phyloP scores from a whole-genome alignment of 75 land plant genomes.

The Pinus tabuliformis region DNA sequence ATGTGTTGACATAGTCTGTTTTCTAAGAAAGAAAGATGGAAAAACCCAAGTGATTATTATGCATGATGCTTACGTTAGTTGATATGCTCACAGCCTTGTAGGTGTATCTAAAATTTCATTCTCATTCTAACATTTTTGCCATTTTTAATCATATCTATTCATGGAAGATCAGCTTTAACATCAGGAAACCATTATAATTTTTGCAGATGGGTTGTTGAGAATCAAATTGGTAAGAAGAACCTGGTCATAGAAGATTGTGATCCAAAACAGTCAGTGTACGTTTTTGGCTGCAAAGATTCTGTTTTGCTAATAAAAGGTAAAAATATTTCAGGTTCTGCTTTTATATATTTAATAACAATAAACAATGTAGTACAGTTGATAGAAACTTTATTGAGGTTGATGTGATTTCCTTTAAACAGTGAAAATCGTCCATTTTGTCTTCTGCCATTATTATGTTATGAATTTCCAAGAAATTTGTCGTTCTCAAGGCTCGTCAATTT shows the following conservation, averaged over 20 bases:
- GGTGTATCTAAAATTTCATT: background rate
- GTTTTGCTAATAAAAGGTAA: slow-evolving; percentile 87
- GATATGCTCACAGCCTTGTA: background rate
- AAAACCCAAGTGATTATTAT: slow-evolving; percentile 25
- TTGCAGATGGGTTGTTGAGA: slow-evolving; percentile 81
- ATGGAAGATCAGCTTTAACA: background rate
- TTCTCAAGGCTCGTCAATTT: background rate
- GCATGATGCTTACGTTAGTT: slow-evolving; percentile 10
- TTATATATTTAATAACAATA: background rate
- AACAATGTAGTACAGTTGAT: background rate
- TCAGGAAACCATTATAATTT: background rate
- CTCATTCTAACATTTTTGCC: background rate
- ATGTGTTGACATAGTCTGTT: background rate
- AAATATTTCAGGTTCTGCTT: background rate
- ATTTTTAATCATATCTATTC: background rate
- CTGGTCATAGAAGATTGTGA: slow-evolving; percentile 82
- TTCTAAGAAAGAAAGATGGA: slow-evolving; percentile 7
- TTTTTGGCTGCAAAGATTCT: slow-evolving; percentile 95
- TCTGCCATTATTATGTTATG: background rate
- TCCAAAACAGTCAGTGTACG: slow-evolving; percentile 86
- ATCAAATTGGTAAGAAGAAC: slow-evolving; percentile 75
- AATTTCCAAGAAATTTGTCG: background rate
- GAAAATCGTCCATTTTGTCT: background rate
- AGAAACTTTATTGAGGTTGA: background rate
- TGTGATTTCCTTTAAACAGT: slow-evolving; percentile 11